phyloP scores from a whole-genome alignment of 2,329 filamentous ascomycete species.

The Dothiorella sarmentorum region DNA sequence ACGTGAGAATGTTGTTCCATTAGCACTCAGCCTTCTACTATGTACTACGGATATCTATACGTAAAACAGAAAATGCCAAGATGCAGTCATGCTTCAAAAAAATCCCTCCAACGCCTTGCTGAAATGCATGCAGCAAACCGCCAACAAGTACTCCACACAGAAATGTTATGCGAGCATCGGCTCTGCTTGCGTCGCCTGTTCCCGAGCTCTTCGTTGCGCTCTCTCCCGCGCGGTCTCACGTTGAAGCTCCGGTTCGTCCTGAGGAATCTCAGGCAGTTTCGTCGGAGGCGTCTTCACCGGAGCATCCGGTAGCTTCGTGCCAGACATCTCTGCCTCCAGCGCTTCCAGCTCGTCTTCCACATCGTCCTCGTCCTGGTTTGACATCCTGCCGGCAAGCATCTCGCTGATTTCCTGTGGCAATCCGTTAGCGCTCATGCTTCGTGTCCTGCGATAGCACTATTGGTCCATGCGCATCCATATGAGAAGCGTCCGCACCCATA shows the following conservation, averaged over 20 bases:
- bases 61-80: neutral
- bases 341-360: slow-evolving; percentile 92
- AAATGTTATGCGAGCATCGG: slow-evolving; percentile 35
- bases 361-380: slow-evolving; percentile 93
- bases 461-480: neutral
- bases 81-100: neutral
- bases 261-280: slow-evolving; percentile 28
- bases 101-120: slow-evolving; percentile 13
- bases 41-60: slow-evolving; percentile 13
- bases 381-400: slow-evolving; percentile 82
- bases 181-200: slow-evolving; percentile 29
- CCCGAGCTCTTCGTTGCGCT: slow-evolving; percentile 31
- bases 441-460: neutral
- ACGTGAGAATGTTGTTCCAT: neutral
- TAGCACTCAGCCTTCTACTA: neutral
- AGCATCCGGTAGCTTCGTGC: slow-evolving; percentile 38
- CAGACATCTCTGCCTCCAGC: slow-evolving; percentile 63
- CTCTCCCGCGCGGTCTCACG: slow-evolving; percentile 32
- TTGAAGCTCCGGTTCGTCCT: too few relatives aligned
- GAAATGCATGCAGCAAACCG: slow-evolving; percentile 17
- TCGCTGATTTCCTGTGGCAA: slow-evolving; percentile 76
- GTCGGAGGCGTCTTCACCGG: slow-evolving; percentile 43
- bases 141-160: neutral
- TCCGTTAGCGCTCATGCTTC: slow-evolving; percentile 10
- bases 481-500: neutral